phyloP scores from a whole-genome alignment of 2,329 filamentous ascomycete genomes.

The Xylaria sp. region DNA sequence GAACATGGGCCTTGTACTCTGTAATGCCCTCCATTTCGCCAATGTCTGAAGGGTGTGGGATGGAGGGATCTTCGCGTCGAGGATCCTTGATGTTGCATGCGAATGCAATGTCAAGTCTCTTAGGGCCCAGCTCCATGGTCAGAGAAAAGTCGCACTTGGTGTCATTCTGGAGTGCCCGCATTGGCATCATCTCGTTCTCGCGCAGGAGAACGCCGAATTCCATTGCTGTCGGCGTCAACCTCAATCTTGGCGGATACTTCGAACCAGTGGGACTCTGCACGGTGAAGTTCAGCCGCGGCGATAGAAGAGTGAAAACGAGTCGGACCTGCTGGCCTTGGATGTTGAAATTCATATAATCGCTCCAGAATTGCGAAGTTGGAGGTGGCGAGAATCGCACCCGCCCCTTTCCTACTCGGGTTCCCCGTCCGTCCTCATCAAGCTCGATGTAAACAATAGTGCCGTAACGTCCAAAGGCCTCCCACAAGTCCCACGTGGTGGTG shows the following conservation, averaged over 20 bases:
- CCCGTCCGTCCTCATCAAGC: slow-evolving; percentile 14
- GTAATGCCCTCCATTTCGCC: slow-evolving; percentile 20
- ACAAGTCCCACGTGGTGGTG: slow-evolving; percentile 23
- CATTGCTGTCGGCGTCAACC: slow-evolving; percentile 17
- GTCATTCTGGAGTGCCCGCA: slow-evolving; percentile 48
- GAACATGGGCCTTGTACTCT: slow-evolving; percentile 47
- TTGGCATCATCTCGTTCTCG: slow-evolving; percentile 59
- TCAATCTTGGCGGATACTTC: slow-evolving; percentile 16
- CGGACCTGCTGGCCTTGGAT: slow-evolving; percentile 12
- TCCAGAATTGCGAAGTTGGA: slow-evolving; percentile 24
- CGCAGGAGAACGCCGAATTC: slow-evolving; percentile 31
- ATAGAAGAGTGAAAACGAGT: slow-evolving; percentile 13
- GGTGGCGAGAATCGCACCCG: slow-evolving; percentile 28
- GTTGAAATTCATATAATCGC: slow-evolving; percentile 12
- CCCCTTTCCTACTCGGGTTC: slow-evolving; percentile 8
- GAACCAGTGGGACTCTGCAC: slow-evolving; percentile 16
- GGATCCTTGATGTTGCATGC: slow-evolving; percentile 31
- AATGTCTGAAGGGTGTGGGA: slow-evolving; percentile 15
- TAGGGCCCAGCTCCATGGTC: slow-evolving; percentile 43
- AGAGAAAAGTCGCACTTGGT: slow-evolving; percentile 36
- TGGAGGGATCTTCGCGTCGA: slow-evolving; percentile 18
- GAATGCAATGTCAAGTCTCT: slow-evolving; percentile 47
- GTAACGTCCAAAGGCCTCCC: slow-evolving; percentile 17
- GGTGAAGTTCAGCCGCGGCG: neutral
- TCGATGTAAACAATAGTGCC: slow-evolving; percentile 27